Conservation (phyloP, 116 monocot species). For the Posidonia oceanica region DNA sequence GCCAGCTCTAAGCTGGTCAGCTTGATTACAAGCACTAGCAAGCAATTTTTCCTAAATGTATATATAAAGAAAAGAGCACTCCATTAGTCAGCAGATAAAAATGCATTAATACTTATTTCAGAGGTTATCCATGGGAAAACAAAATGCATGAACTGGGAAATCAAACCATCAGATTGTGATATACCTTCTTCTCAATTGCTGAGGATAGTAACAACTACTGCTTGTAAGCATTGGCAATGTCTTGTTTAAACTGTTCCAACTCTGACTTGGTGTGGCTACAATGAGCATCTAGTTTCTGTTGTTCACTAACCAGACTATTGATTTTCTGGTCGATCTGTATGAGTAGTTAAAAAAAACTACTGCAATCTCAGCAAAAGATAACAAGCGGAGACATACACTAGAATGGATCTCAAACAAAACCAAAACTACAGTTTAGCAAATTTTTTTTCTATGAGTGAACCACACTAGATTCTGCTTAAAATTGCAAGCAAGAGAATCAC, state of each 20-base stretch:
- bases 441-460: too few relatives aligned
- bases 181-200: constrained; percentile 86
- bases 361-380: background rate
- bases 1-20: constrained; percentile 83
- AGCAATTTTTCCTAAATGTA: constrained; percentile 8
- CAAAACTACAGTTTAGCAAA: too few relatives aligned
- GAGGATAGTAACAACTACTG: constrained; percentile 56
- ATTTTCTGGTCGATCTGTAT: constrained; percentile 89
- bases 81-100: background rate
- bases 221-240: constrained; percentile 64
- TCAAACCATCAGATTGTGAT: background rate
- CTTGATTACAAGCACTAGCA: constrained; percentile 46
- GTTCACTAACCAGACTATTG: constrained; percentile 58
- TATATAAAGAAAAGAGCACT: background rate
- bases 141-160: background rate
- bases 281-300: constrained; percentile 81
- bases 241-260: constrained; percentile 71
- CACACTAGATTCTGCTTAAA: too few relatives aligned
- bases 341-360: constrained; percentile 36
- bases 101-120: background rate
- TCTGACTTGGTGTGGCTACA: constrained; percentile 67
- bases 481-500: too few relatives aligned
- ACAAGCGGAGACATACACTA: too few relatives aligned
- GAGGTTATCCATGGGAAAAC: background rate
- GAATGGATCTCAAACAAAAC: too few relatives aligned